Conservation (phyloP, 208 protist species). For the Trypanosoma lewisi region DNA sequence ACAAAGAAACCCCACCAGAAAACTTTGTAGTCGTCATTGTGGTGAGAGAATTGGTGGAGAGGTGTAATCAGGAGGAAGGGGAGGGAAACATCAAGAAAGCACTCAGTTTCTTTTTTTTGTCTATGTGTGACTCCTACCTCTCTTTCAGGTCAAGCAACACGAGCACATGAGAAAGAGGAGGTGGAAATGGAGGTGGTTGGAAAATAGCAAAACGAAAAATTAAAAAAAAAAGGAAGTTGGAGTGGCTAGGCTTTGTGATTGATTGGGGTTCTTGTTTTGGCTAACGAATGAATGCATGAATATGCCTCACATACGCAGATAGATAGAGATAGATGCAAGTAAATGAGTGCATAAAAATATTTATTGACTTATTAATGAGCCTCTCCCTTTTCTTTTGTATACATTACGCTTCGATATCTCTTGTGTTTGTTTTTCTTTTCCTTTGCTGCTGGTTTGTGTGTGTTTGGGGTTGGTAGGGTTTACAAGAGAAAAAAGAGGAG, state of each 20-base stretch:
- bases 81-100: neutral
- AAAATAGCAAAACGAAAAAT: neutral
- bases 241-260: no score
- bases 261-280: no score
- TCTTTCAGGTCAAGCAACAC: no score
- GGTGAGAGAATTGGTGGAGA: no score
- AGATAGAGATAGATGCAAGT: neutral
- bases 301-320: no score
- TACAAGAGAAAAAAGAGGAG: neutral
- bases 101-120: neutral
- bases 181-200: no score
- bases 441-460: neutral
- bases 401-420: neutral
- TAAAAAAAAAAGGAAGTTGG: neutral
- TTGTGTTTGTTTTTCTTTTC: conserved; percentile 5
- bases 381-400: conserved; percentile 21
- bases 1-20: conserved; percentile 31
- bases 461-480: conserved; percentile 3
- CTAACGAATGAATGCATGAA: no score
- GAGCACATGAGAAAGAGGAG: no score
- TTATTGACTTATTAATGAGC: conserved; percentile 1
- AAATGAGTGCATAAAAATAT: conserved; percentile 8
- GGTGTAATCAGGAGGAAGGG: neutral
- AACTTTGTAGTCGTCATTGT: neutral
- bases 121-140: no score